Percentiles rank a stretch among this genome's conserved stretches.
phyloP scores from a whole-genome alignment of 495 filamentous ascomycete genomes.

The Neurospora sp. region DNA sequence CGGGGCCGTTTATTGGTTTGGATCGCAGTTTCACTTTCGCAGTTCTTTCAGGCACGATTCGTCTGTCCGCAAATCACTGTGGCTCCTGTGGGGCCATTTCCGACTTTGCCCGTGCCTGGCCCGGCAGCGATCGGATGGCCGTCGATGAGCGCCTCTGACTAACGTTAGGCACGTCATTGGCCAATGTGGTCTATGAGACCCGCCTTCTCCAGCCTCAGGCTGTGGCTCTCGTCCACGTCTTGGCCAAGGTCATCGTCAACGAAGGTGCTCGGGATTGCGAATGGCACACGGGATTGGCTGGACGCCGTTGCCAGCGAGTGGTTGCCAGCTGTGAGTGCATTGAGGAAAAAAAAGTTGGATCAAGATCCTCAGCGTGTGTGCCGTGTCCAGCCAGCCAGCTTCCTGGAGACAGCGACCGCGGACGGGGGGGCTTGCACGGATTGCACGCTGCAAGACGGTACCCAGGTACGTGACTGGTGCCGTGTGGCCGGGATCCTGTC shows the following conservation, averaged over 20 bases:
- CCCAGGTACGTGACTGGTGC: not conserved
- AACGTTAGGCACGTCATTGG: slow-evolving; percentile 16
- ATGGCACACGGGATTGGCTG: not conserved
- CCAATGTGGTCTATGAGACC: not conserved
- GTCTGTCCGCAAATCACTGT: not conserved
- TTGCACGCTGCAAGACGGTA: not conserved
- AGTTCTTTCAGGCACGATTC: not conserved
- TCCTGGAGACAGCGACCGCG: not conserved
- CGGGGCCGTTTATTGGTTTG: not conserved
- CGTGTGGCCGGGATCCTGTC: not conserved
- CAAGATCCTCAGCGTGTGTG: not conserved
- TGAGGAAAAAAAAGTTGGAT: not conserved
- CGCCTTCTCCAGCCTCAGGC: slow-evolving; percentile 12
- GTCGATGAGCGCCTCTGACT: slow-evolving; percentile 10
- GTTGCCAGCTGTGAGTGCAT: not conserved
- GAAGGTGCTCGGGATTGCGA: not conserved
- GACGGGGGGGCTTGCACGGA: not conserved
- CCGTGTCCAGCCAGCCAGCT: not conserved
- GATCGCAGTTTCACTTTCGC: not conserved
- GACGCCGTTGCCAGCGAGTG: not conserved
- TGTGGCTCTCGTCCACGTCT: slow-evolving; percentile 15
- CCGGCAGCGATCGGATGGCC: not conserved
- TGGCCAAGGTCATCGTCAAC: slow-evolving; percentile 15
- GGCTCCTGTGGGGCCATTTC: slow-evolving; percentile 10
- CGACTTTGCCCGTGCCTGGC: slow-evolving; percentile 15